phyloP scores from a whole-genome alignment of 2,329 filamentous ascomycete genomes.

The Dendryphion nanum region DNA sequence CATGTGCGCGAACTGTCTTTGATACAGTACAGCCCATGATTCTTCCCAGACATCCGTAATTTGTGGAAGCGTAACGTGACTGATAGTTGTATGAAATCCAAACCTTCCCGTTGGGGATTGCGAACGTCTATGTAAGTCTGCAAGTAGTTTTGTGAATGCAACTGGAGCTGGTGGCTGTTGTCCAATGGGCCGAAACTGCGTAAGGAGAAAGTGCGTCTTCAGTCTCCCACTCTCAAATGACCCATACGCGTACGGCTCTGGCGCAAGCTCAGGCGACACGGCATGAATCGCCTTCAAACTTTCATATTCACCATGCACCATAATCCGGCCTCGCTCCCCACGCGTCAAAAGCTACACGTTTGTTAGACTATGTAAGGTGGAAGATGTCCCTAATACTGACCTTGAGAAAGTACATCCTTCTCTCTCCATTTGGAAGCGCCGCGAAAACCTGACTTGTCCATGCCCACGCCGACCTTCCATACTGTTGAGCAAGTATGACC shows the following conservation, averaged over 20 bases:
- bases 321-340: constrained; percentile 1
- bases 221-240: constrained; percentile 17
- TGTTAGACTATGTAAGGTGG: no score
- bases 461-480: neutral
- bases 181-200: constrained; percentile 23
- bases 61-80: constrained; percentile 5
- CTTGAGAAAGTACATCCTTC: constrained; percentile 1
- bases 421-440: neutral
- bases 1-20: constrained; percentile 2
- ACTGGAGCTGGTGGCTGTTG: constrained; percentile 20
- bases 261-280: constrained; percentile 9
- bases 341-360: neutral
- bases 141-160: constrained; percentile 9
- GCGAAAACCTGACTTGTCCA: neutral
- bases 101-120: constrained; percentile 3
- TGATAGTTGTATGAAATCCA: constrained; percentile 3
- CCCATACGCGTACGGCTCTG: constrained; percentile 12
- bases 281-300: constrained; percentile 16
- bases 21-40: constrained; percentile 3
- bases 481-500: neutral
- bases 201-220: constrained; percentile 32
- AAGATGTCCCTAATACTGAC: neutral
- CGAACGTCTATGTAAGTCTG: constrained; percentile 1
- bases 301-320: constrained; percentile 20
- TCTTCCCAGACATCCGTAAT: constrained; percentile 3